Percentiles rank a stretch among this genome's conserved stretches.
phyloP scores from a whole-genome alignment of 2,329 filamentous ascomycete species.

The Aaosphaeria arxii region DNA sequence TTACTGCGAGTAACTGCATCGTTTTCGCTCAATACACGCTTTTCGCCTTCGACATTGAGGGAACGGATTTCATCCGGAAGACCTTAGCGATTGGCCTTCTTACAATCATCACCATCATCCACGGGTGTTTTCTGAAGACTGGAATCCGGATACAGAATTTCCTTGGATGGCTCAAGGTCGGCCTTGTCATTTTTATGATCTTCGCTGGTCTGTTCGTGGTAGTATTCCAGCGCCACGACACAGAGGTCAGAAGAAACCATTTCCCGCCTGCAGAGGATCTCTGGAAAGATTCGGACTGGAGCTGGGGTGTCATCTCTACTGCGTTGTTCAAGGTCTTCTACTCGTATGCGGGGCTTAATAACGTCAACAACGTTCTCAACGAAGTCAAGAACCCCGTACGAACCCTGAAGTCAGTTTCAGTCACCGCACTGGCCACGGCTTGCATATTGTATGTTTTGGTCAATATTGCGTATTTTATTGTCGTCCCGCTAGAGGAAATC shows the following conservation, averaged over 20 bases:
- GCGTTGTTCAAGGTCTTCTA: slow-evolving; percentile 67
- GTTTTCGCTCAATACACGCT: slow-evolving; percentile 65
- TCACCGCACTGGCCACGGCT: slow-evolving; percentile 59
- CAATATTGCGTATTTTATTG: slow-evolving; percentile 62
- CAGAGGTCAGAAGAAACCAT: slow-evolving; percentile 15
- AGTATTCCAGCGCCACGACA: slow-evolving; percentile 17
- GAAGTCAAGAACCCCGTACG: slow-evolving; percentile 67
- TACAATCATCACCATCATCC: slow-evolving; percentile 36
- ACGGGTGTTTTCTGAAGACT: slow-evolving; percentile 35
- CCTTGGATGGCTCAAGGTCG: slow-evolving; percentile 41
- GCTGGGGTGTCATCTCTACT: slow-evolving; percentile 65
- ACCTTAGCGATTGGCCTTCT: slow-evolving; percentile 43
- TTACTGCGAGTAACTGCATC: slow-evolving; percentile 68
- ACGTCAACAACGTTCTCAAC: slow-evolving; percentile 68
- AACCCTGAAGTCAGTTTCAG: slow-evolving; percentile 62
- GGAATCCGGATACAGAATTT: slow-evolving; percentile 39
- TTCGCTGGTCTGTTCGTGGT: slow-evolving; percentile 37
- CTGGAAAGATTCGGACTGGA: slow-evolving; percentile 67
- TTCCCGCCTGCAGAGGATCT: slow-evolving; percentile 50
- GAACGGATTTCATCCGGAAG: slow-evolving; percentile 53
- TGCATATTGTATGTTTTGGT: slow-evolving; percentile 65
- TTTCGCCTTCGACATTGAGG: slow-evolving; percentile 55
- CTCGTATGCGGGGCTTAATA: slow-evolving; percentile 64
- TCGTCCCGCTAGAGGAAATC: slow-evolving; percentile 66
- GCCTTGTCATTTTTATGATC: slow-evolving; percentile 37